A percentile compares a stretch with the other conserved stretches of the same genome.
Evolutionary conservation across 495 filamentous ascomycete species (phyloP).

Genomic region (Emericellopsis terricola): DNA sequence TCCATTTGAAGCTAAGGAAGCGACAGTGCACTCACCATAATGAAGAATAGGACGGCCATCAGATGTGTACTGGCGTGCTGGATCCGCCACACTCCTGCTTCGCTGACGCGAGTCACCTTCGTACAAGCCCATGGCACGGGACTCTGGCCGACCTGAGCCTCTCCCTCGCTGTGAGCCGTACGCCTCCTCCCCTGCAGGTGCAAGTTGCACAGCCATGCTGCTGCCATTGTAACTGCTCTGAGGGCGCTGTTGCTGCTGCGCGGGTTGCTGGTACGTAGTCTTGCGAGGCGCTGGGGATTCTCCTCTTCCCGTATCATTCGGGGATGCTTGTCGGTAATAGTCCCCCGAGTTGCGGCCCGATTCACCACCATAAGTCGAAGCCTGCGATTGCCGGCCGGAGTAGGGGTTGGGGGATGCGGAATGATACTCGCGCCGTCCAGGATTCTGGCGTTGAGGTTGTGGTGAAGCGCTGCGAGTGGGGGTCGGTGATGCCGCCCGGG

Average conservation of each 20-base stretch:
- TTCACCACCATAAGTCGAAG: slow-evolving; percentile 10
- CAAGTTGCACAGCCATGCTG: slow-evolving; percentile 71
- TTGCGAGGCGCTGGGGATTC: slow-evolving; percentile 37
- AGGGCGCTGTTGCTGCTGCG: slow-evolving; percentile 36
- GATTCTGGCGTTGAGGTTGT: slow-evolving; percentile 16
- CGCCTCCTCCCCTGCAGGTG: slow-evolving; percentile 30
- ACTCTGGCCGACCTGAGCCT: slow-evolving; percentile 15
- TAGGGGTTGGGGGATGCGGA: slow-evolving; percentile 35
- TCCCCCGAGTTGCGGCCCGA: slow-evolving; percentile 34
- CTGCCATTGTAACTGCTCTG: slow-evolving; percentile 34
- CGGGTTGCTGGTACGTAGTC: slow-evolving; percentile 15
- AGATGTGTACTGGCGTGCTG: slow-evolving; percentile 52
- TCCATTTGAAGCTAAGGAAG: neutral
- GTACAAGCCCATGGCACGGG: slow-evolving; percentile 41
- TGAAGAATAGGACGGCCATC: slow-evolving; percentile 82
- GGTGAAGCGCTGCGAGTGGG: slow-evolving; percentile 33
- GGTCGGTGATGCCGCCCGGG: slow-evolving; percentile 31
- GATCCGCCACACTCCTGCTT: slow-evolving; percentile 68
- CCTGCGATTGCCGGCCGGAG: slow-evolving; percentile 18
- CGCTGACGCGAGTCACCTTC: slow-evolving; percentile 40
- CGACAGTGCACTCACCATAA: slow-evolving; percentile 80
- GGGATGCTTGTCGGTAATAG: slow-evolving; percentile 39
- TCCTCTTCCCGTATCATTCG: slow-evolving; percentile 31
- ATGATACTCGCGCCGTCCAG: slow-evolving; percentile 22
- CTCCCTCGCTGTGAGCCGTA: slow-evolving; percentile 36